Evolutionary conservation across 202 grass and related monocot genomes (phyloP).

Genomic region (Panicum hallii): DNA sequence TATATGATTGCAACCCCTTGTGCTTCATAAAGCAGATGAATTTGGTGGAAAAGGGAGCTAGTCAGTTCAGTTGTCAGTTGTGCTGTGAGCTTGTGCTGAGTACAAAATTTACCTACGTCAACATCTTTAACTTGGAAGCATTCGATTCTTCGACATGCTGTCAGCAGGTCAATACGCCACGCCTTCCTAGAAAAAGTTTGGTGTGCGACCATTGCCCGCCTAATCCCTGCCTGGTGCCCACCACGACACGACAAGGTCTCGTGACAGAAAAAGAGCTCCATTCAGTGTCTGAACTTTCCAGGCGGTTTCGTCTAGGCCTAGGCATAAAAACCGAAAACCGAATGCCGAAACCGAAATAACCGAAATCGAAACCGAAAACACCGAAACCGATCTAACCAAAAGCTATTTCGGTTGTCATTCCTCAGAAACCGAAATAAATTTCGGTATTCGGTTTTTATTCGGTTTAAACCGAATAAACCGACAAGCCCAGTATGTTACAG

Average conservation of each 20-base stretch:
- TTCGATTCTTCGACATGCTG: not conserved
- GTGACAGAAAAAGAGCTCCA: not conserved
- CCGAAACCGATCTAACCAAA: too few species aligned
- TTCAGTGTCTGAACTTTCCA: not conserved
- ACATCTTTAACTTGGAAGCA: not conserved
- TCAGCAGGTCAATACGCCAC: conserved; percentile 6
- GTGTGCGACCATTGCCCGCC: not conserved
- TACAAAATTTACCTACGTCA: not conserved
- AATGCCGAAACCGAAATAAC: too few species aligned
- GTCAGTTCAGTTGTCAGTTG: not conserved
- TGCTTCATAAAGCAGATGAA: not conserved
- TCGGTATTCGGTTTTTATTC: too few species aligned
- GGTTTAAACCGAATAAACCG: too few species aligned
- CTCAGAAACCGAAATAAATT: too few species aligned
- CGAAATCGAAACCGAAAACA: too few species aligned
- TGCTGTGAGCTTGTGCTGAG: not conserved
- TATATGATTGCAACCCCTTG: not conserved
- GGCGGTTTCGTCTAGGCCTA: too few species aligned
- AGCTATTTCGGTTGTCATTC: too few species aligned
- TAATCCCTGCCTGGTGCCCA: not conserved
- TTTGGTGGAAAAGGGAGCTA: not conserved
- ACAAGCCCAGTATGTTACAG: too few species aligned
- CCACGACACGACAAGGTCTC: not conserved
- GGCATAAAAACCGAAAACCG: too few species aligned
- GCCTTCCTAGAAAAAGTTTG: not conserved